Evolutionary conservation across 2,329 filamentous ascomycete genomes (phyloP).

Genomic region (Clonostachys rosea): DNA sequence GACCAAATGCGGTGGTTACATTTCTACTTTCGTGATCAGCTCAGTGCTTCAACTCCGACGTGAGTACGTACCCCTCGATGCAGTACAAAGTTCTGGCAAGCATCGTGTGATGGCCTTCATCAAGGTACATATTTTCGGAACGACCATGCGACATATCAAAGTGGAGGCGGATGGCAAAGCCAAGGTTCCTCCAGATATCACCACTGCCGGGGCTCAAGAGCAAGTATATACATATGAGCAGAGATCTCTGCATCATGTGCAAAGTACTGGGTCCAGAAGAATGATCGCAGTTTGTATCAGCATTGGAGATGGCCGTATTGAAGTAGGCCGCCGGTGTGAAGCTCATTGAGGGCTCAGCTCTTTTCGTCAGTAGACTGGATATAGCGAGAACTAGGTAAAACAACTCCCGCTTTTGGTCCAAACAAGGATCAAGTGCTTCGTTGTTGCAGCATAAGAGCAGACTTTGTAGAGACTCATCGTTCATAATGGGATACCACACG

Average conservation of each 20-base stretch:
- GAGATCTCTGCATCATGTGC: constrained; percentile 5
- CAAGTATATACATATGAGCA: constrained; percentile 6
- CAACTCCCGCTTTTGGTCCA: constrained; percentile 1
- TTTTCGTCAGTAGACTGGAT: constrained; percentile 2
- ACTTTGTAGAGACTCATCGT: too few relatives aligned
- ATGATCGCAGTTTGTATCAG: constrained; percentile 3
- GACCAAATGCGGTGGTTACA: too few relatives aligned
- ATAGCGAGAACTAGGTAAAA: constrained; percentile 7
- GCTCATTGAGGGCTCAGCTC: constrained; percentile 2
- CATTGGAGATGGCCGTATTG: neutral
- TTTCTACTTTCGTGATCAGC: too few relatives aligned
- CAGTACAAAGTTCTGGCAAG: too few relatives aligned
- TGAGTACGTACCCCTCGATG: too few relatives aligned
- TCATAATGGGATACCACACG: too few relatives aligned
- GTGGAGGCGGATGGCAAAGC: constrained; percentile 5
- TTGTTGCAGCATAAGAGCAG: too few relatives aligned
- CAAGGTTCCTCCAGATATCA: constrained; percentile 7
- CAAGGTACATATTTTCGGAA: too few relatives aligned
- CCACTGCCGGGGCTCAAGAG: constrained; percentile 6
- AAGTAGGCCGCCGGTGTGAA: constrained; percentile 1
- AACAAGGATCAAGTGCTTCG: neutral
- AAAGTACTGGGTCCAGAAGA: constrained; percentile 2
- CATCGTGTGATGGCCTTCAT: too few relatives aligned
- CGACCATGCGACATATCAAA: constrained; percentile 6
- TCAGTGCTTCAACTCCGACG: too few relatives aligned